These are phyloP conservation scores for Lyophyllum semitale DNA, from an alignment of 768 basidiomycete genomes.

Conservation along the genomic window DNA sequence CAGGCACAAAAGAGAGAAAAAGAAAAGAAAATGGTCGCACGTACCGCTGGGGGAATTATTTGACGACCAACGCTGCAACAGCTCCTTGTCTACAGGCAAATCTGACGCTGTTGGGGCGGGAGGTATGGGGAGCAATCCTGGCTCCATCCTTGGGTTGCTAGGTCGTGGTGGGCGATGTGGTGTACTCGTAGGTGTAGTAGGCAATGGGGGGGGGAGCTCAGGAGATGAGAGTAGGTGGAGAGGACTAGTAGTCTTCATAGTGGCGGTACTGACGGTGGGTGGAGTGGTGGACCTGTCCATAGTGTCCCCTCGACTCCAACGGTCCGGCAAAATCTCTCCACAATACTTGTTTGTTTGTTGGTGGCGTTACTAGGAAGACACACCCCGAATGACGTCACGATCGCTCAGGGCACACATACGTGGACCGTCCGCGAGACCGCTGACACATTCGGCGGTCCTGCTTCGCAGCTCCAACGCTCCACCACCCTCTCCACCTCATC, in stretches of 20 bases:
- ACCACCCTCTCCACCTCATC: neutral
- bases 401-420: neutral
- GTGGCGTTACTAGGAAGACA: neutral
- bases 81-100: slow-evolving; percentile 16
- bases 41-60: slow-evolving; percentile 8
- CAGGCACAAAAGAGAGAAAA: neutral
- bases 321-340: neutral
- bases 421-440: neutral
- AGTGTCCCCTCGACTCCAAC: slow-evolving; percentile 5
- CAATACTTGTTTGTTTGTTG: slow-evolving; percentile 4
- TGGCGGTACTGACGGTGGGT: neutral
- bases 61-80: slow-evolving; percentile 17
- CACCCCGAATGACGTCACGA: neutral
- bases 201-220: neutral
- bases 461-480: neutral
- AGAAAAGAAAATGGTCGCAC: neutral
- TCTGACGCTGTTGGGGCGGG: slow-evolving; percentile 14
- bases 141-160: slow-evolving; percentile 1
- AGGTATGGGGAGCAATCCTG: slow-evolving; percentile 10
- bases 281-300: slow-evolving; percentile 7
- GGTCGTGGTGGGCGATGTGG: neutral
- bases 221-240: neutral
- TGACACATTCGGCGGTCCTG: neutral
- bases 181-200: neutral
- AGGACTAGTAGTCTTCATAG: neutral